These are phyloP conservation scores for Exophiala sp. DNA, from an alignment of 2,329 filamentous ascomycete species.

Conservation along the genomic window DNA sequence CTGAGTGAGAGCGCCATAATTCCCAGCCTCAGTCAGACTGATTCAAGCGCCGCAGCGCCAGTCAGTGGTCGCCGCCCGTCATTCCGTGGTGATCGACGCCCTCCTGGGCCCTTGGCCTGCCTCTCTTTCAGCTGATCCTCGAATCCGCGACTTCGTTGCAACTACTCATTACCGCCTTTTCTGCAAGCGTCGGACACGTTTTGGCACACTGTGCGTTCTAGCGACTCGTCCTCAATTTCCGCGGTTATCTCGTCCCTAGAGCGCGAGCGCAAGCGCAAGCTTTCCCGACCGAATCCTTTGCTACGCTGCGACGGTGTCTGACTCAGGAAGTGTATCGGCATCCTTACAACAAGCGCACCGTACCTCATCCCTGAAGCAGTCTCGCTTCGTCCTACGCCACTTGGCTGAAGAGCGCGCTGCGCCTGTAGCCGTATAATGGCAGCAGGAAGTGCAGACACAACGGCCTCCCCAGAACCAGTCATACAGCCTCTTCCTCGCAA, in stretches of 20 bases:
- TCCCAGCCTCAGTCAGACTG: neutral
- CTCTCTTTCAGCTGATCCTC: conserved; percentile 18
- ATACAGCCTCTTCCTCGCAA: conserved; percentile 29
- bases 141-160: neutral
- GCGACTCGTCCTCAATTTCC: neutral
- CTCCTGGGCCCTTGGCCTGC: conserved; percentile 16
- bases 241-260: neutral
- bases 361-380: conserved; percentile 1
- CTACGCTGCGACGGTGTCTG: neutral
- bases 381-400: too few species aligned
- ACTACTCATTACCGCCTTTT: neutral
- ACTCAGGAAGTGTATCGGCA: neutral
- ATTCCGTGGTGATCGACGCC: conserved; percentile 7
- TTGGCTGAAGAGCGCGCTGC: conserved; percentile 15
- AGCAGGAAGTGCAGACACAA: conserved; percentile 20
- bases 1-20: neutral
- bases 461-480: conserved; percentile 19
- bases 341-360: conserved; percentile 3
- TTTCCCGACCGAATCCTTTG: neutral
- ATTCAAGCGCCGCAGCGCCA: too few species aligned
- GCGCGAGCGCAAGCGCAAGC: neutral
- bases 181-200: neutral
- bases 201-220: neutral
- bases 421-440: conserved; percentile 25
- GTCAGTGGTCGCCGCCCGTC: conserved; percentile 3